Conservation (phyloP, 164 flowering plant genomes). For the Pachysandra terminalis region DNA sequence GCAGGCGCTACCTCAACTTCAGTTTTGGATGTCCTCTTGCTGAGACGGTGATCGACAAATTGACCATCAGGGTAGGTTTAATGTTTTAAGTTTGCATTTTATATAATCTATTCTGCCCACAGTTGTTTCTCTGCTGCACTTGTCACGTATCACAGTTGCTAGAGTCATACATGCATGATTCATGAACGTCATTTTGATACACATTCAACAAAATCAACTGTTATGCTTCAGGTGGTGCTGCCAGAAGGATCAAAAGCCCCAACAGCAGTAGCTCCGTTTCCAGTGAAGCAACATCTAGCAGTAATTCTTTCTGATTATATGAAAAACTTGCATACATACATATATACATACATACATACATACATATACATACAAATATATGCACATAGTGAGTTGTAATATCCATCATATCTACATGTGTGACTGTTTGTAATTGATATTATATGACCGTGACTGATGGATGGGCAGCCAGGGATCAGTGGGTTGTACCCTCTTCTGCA, state of each 20-base stretch:
- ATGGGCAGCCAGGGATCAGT: too few relatives aligned
- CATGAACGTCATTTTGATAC: neutral
- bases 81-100: too few relatives aligned
- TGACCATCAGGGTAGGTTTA: constrained; percentile 68
- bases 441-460: too few relatives aligned
- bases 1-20: constrained; percentile 87
- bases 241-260: constrained; percentile 95
- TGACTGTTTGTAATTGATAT: too few relatives aligned
- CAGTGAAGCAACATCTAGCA: constrained; percentile 70
- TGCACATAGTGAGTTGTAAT: too few relatives aligned
- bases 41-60: constrained; percentile 79
- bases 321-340: too few relatives aligned
- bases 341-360: too few relatives aligned
- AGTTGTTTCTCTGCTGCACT: neutral
- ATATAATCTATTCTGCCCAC: neutral
- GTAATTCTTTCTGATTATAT: constrained; percentile 28
- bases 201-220: constrained; percentile 1
- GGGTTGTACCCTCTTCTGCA: too few relatives aligned
- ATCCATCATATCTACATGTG: too few relatives aligned
- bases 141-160: too few relatives aligned
- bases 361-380: too few relatives aligned
- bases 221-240: constrained; percentile 71
- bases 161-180: neutral
- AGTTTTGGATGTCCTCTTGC: constrained; percentile 84
- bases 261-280: constrained; percentile 60